Percentiles rank a stretch among this genome's conserved stretches.
These are phyloP conservation scores for Hypoxylon cercidicola DNA, from an alignment of 495 filamentous ascomycete genomes.

Conservation along the genomic window DNA sequence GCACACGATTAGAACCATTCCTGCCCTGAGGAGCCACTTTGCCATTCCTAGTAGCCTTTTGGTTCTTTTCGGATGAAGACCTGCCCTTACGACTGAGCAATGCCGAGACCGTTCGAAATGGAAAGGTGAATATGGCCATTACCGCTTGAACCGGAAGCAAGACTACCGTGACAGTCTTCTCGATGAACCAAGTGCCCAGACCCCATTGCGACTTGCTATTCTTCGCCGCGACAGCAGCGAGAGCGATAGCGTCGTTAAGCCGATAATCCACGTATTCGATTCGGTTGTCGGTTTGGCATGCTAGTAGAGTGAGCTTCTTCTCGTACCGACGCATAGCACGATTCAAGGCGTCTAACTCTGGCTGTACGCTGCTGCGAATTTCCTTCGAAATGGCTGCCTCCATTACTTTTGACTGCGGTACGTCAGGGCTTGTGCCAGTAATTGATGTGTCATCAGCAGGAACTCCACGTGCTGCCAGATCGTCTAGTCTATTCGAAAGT, in stretches of 20 bases:
- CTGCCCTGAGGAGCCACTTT: conserved; percentile 26
- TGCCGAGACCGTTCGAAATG: conserved; percentile 39
- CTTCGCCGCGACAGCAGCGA: conserved; percentile 79
- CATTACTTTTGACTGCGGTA: conserved; percentile 43
- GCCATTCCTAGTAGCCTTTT: conserved; percentile 19
- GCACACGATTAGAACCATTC: conserved; percentile 40
- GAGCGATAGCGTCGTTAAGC: conserved; percentile 78
- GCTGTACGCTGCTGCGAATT: conserved; percentile 72
- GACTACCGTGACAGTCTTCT: conserved; percentile 36
- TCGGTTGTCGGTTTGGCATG: conserved; percentile 78
- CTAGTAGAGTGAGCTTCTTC: conserved; percentile 79
- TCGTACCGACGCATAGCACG: conserved; percentile 94
- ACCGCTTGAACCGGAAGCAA: conserved; percentile 50
- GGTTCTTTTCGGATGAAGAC: conserved; percentile 26
- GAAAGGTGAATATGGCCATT: conserved; percentile 38
- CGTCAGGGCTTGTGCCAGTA: conserved; percentile 39
- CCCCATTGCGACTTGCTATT: conserved; percentile 51
- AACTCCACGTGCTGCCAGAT: conserved; percentile 71
- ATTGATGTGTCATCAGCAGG: conserved; percentile 44
- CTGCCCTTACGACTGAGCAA: conserved; percentile 41
- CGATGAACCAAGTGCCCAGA: conserved; percentile 40
- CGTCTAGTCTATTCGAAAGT: conserved; percentile 71
- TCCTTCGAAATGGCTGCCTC: conserved; percentile 66
- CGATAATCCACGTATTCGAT: conserved; percentile 74
- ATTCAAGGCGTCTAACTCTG: conserved; percentile 88